Evolutionary conservation across 352 stramenopile genomes (phyloP), one percentile per base, ranked within the genome.

Genomic region (Phytophthora constricta): DNA sequence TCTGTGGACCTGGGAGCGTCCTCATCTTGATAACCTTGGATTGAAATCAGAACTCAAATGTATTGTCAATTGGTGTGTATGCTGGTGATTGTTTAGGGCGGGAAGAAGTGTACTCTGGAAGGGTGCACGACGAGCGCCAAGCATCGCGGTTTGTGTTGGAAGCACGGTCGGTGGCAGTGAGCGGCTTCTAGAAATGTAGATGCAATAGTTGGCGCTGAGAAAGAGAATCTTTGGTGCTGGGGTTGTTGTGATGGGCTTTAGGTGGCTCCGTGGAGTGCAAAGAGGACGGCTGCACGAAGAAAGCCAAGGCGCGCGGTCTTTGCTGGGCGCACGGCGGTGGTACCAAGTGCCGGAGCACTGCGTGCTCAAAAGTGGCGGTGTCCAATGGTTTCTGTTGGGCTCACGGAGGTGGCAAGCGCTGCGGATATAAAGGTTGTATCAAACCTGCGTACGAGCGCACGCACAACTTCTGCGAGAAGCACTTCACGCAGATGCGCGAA

Each of bases 301-400:
- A 80, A 48, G 75, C 75, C 1, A 79, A 84, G 13, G 75, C 75
- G 7, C 56, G 70, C 20, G 75, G 75, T 1, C 47, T 72, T 1
- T 87, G 78, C 46, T 87, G 78, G 78, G 70, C 78, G 0, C 78
- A 87, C 31, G 77, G 71, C 50, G 78, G 70, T 22, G 75, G 76
- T 26, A 82, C 74, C 27, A 79, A 72, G 57, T 83, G 78, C 65
- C 51, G 16, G 4, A 55, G 49, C 20, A n/a, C 10, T 8, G 27
- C 45, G 19, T 86, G 77, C 60, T 34, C 46, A 11, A 86, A 70
- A 17, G 63, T 82, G 19, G 74, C 76, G 4, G 74, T 85, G 11
- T 82, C 76, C 13, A 80, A 74, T 25, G 65, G 67, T 19, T 74
- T 28, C 17, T 84, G 76, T 34, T 84, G 76, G 72, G 72, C 76